A percentile compares a stretch with the other conserved stretches of the same genome.
These are phyloP conservation scores for Backusella psychrophila DNA, from an alignment of 192 early-diverging fungal genomes.

Conservation along the genomic window DNA sequence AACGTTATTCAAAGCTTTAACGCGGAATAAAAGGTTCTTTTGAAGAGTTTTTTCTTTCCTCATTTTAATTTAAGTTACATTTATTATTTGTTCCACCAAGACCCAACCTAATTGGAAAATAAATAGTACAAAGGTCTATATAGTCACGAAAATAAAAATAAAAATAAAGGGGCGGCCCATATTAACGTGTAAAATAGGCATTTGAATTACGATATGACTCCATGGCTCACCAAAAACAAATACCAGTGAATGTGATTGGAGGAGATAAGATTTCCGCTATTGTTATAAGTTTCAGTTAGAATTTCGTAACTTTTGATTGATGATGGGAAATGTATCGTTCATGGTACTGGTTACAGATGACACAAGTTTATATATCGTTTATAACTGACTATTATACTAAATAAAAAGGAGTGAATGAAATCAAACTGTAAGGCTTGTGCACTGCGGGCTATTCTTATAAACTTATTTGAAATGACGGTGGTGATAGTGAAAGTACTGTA, in stretches of 20 bases:
- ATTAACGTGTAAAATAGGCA: neutral
- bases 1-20: neutral
- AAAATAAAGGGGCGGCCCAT: neutral
- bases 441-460: neutral
- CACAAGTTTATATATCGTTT: neutral
- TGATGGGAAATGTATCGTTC: neutral
- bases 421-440: neutral
- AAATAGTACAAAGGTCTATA: neutral
- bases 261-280: neutral
- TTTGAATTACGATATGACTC: neutral
- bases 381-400: neutral
- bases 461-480: neutral
- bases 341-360: neutral
- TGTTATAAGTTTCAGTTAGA: neutral
- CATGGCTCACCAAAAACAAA: neutral
- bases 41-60: neutral
- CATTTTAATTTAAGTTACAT: neutral
- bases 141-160: neutral
- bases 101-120: neutral
- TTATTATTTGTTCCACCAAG: neutral
- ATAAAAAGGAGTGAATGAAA: neutral
- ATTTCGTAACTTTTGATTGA: neutral
- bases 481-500: neutral
- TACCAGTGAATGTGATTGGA: neutral
- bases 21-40: neutral